Base-by-base conservation (phyloP, 2,329 filamentous ascomycete genomes). In the Cordyceps cicadae region DNA sequence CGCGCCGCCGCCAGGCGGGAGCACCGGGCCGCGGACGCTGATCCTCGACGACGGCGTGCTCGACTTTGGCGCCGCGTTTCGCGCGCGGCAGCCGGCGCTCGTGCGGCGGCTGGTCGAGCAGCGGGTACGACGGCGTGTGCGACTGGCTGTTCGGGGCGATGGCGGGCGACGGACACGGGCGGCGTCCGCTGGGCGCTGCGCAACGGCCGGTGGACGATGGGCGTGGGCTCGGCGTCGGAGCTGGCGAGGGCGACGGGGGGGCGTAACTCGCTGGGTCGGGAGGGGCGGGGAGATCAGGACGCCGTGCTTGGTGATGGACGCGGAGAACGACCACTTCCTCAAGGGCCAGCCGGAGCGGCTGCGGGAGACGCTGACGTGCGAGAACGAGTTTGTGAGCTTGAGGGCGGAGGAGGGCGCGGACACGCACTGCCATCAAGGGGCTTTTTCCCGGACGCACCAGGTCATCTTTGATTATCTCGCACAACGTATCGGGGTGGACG, bases 1-100 rank as follows among this genome's bases (percentile, higher is more conserved):
- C 15, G 57, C 43, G 1, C n/a, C n/a, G n/a, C n/a, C n/a, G 57
- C 17, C n/a, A 53, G 49, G 6, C 29, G 8, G 24, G 57, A 59
- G 29, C 57, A 59, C 21, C 57, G 57, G 15, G 46, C 49, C 8
- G 14, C 8, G 3, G 57, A n/a, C 37, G 9, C 34, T 59, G 2
- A 53, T 59, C 49, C 49, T 59, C 12, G 49, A 59, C 37, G 57
- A 59, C 57, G 57, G 57, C 17, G 46, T 59, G 17, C 24, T 52
- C 12, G 49, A 53, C 24, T 59, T 59, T 41, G 57, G 46, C 14
- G 11, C 46, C 24, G 57, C 57, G 6, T 59, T 59, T 6, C 59
- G 46, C 5, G 37, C 46, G 15, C 5, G 53, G 24, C 32, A 43
- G 37, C 57, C 57, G 5, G 7, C 8, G 4, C 32, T 59, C 6